Evolutionary conservation across 2,329 filamentous ascomycete genomes (phyloP).

Genomic region (Colletotrichum orbiculare): DNA sequence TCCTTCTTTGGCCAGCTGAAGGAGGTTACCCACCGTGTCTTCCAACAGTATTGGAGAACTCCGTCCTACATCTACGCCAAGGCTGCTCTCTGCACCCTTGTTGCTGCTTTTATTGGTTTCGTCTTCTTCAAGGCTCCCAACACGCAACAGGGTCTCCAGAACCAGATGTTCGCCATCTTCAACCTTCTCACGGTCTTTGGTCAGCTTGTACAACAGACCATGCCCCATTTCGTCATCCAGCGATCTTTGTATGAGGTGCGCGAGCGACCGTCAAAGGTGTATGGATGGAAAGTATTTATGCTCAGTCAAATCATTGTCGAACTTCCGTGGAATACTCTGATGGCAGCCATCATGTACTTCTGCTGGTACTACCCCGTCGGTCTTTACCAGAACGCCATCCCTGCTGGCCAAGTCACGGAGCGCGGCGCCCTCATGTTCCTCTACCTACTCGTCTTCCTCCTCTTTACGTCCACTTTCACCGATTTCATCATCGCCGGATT

Average conservation of each 20-base stretch:
- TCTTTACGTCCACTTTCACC: conserved; percentile 86
- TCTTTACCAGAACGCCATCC: conserved; percentile 75
- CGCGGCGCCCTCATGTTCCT: conserved; percentile 85
- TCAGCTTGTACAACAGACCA: conserved; percentile 81
- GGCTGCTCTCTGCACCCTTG: conserved; percentile 70
- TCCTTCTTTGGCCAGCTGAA: conserved; percentile 75
- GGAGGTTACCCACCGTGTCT: conserved; percentile 78
- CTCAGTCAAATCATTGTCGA: conserved; percentile 86
- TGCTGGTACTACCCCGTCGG: conserved; percentile 90
- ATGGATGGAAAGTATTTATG: conserved; percentile 89
- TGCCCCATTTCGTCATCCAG: conserved; percentile 88
- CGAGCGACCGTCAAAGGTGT: conserved; percentile 85
- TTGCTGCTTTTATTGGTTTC: conserved; percentile 83
- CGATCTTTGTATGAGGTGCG: conserved; percentile 86
- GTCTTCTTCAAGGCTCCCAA: conserved; percentile 80
- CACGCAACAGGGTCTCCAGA: conserved; percentile 82
- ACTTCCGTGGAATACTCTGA: conserved; percentile 84
- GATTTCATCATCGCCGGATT: conserved; percentile 81
- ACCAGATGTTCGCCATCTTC: conserved; percentile 89
- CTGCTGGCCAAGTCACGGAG: conserved; percentile 69
- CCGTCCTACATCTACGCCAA: conserved; percentile 92
- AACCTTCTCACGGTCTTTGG: conserved; percentile 86
- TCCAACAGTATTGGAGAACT: conserved; percentile 92
- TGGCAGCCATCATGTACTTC: conserved; percentile 81
- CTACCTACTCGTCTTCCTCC: conserved; percentile 77